These are phyloP conservation scores for Paramecium pentaurelia DNA, from an alignment of 73 alveolate genomes.

Conservation along the genomic window DNA sequence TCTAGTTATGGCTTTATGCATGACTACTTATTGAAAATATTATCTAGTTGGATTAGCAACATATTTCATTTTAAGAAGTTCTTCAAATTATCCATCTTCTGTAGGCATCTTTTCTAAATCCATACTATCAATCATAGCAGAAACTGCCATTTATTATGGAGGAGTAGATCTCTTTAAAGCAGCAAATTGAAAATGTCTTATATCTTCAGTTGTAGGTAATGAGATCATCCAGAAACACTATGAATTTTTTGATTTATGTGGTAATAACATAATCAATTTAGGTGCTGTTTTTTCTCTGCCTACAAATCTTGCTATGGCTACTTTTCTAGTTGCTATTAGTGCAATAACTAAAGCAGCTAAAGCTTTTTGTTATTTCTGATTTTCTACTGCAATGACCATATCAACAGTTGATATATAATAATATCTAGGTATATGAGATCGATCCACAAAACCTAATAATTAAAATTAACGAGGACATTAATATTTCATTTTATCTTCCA, in stretches of 20 bases:
- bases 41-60: conserved; percentile 92
- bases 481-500: conserved; percentile 82
- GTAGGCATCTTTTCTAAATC: conserved; percentile 76
- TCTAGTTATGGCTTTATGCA: conserved; percentile 81
- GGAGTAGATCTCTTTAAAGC: conserved; percentile 79
- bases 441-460: conserved; percentile 87
- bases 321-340: conserved; percentile 81
- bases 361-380: conserved; percentile 75
- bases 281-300: conserved; percentile 81
- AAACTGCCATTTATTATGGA: conserved; percentile 79
- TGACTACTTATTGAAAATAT: conserved; percentile 86
- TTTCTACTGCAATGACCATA: conserved; percentile 84
- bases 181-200: conserved; percentile 91
- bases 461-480: conserved; percentile 77
- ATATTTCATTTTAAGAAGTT: conserved; percentile 75
- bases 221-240: conserved; percentile 84
- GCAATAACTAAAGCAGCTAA: conserved; percentile 87
- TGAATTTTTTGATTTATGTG: conserved; percentile 78
- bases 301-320: conserved; percentile 85
- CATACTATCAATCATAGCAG: conserved; percentile 80
- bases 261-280: conserved; percentile 87
- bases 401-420: conserved; percentile 88
- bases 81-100: conserved; percentile 75
- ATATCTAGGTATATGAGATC: conserved; percentile 81
- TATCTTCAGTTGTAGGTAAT: conserved; percentile 93